These are phyloP conservation scores for Aspergillus texensis DNA, from an alignment of 2,329 filamentous ascomycete genomes.

Conservation along the genomic window DNA sequence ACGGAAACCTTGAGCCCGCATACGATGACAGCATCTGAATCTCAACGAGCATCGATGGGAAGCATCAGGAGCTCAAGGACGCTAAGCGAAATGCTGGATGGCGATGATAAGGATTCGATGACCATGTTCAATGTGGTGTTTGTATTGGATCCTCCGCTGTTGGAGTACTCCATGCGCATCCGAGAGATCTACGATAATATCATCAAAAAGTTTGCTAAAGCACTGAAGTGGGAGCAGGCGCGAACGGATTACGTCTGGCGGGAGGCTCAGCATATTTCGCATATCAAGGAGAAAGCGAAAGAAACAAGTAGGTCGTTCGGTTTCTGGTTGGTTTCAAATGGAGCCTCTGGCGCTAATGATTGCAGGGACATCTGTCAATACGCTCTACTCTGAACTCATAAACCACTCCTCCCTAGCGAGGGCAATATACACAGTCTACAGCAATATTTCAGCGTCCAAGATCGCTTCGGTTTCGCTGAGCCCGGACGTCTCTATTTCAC, in stretches of 20 bases:
- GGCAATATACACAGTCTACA: constrained; percentile 80
- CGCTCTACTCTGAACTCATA: constrained; percentile 46
- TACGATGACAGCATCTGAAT: constrained; percentile 24
- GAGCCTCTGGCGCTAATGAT: constrained; percentile 17
- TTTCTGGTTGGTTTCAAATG: not conserved
- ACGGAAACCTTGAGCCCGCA: constrained; percentile 29
- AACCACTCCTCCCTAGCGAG: constrained; percentile 76
- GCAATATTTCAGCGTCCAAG: constrained; percentile 77
- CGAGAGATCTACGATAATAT: constrained; percentile 86
- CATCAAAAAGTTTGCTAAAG: constrained; percentile 88
- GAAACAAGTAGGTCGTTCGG: constrained; percentile 51
- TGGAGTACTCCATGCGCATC: constrained; percentile 72
- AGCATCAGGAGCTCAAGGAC: constrained; percentile 26
- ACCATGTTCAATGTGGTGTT: constrained; percentile 99
- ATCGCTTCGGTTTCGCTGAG: constrained; percentile 83
- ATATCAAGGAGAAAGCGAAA: constrained; percentile 78
- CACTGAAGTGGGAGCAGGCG: constrained; percentile 89
- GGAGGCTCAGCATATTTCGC: constrained; percentile 80
- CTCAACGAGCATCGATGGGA: constrained; percentile 26
- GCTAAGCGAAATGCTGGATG: constrained; percentile 29
- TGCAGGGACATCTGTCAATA: constrained; percentile 38
- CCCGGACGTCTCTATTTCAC: constrained; percentile 60
- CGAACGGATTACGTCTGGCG: constrained; percentile 88
- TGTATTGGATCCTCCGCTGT: constrained; percentile 76
- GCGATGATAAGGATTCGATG: constrained; percentile 64